Percentiles rank a stretch among this genome's conserved stretches.
Conservation (phyloP, 2,329 filamentous ascomycete genomes). For the Stachybotrys echinatus region DNA sequence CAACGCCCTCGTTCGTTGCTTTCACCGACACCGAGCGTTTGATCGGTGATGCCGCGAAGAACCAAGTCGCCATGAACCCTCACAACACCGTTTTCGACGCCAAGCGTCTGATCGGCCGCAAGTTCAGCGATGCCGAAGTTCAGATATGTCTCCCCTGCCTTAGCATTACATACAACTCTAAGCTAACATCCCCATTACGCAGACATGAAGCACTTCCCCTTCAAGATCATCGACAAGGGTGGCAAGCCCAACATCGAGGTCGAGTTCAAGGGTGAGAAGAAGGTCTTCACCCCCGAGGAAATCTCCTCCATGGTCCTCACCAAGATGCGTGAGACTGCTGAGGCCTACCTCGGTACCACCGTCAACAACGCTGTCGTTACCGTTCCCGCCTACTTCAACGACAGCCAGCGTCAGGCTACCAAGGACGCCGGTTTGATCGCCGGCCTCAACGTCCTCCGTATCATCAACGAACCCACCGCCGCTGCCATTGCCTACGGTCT, state of each 20-base stretch:
- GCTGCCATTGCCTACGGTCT: slow-evolving; percentile 98
- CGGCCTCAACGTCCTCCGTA: slow-evolving; percentile 97
- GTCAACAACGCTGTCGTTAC: slow-evolving; percentile 99
- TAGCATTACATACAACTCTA: not conserved
- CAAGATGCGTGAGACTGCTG: slow-evolving; percentile 94
- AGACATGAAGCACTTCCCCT: slow-evolving; percentile 98
- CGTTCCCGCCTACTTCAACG: slow-evolving; percentile 99
- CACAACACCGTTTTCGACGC: slow-evolving; percentile 97
- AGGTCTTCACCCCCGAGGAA: slow-evolving; percentile 96
- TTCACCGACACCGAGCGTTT: slow-evolving; percentile 98
- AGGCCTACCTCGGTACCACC: slow-evolving; percentile 97
- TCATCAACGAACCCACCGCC: slow-evolving; percentile 99
- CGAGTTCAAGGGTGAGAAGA: slow-evolving; percentile 89
- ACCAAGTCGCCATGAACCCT: slow-evolving; percentile 99
- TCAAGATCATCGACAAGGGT: slow-evolving; percentile 91
- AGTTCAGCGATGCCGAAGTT: slow-evolving; percentile 91
- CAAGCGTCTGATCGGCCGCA: slow-evolving; percentile 98
- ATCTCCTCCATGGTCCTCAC: slow-evolving; percentile 97
- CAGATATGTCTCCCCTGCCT: slow-evolving; percentile 42
- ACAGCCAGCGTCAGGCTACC: slow-evolving; percentile 99
- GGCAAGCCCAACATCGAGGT: slow-evolving; percentile 91
- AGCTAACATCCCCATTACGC: slow-evolving; percentile 38
- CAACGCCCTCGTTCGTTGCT: slow-evolving; percentile 97
- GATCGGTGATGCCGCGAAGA: slow-evolving; percentile 99
- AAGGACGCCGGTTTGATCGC: slow-evolving; percentile 98